Percentiles rank a stretch among this genome's conserved stretches.
Evolutionary conservation across 176 grass and related monocot genomes (phyloP).

Genomic region (Aegilops longissima): DNA sequence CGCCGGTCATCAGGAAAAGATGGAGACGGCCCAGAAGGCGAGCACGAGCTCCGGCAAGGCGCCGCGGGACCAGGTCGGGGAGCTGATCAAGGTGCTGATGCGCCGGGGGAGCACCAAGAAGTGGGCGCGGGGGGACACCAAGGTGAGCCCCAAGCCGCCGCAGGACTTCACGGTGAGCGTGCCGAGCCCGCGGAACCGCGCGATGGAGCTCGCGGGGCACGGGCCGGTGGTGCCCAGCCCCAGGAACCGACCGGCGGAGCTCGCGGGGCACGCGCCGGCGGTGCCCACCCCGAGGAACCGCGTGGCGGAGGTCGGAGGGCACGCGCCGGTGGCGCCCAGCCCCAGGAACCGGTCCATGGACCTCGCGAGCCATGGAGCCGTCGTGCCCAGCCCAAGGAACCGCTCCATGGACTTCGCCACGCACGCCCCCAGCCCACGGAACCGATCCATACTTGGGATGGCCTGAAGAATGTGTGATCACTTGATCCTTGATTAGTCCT

Average conservation of each 20-base stretch:
- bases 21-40: not conserved
- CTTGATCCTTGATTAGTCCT: not conserved
- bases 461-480: conserved; percentile 7
- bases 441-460: conserved; percentile 31
- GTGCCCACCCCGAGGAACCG: conserved; percentile 28
- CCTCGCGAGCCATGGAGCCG: not conserved
- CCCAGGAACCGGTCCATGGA: conserved; percentile 26
- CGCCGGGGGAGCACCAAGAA: conserved; percentile 43
- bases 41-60: not conserved
- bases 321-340: not conserved
- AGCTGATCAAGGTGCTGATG: conserved; percentile 41
- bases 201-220: conserved; percentile 27
- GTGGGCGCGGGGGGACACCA: conserved; percentile 15
- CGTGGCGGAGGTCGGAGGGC: not conserved
- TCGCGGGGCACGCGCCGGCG: not conserved
- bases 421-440: conserved; percentile 15
- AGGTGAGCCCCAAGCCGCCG: conserved; percentile 23
- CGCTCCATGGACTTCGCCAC: conserved; percentile 19
- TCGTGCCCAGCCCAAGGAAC: conserved; percentile 26
- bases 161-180: conserved; percentile 15
- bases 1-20: not conserved
- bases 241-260: not conserved
- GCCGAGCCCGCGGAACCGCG: conserved; percentile 20
- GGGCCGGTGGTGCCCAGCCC: conserved; percentile 11
- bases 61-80: conserved; percentile 17